Conservation (phyloP, 768 basidiomycete species). For the Trametes sanguinea region DNA sequence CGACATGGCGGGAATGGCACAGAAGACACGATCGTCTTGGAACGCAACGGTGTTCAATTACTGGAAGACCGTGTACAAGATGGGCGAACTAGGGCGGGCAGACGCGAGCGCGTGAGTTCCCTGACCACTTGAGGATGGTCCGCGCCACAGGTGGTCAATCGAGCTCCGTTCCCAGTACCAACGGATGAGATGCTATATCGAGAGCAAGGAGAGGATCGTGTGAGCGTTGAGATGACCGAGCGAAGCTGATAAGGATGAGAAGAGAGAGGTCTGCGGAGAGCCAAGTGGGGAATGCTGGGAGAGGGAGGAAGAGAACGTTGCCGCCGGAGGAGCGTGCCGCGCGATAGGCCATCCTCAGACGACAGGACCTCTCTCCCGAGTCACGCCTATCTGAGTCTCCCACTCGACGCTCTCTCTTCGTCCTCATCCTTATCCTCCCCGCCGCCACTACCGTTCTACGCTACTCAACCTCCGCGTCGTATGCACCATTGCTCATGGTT, state of each 20-base stretch:
- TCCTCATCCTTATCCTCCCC: slow-evolving; percentile 7
- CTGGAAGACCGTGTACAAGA: no score
- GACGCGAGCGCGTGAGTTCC: not conserved
- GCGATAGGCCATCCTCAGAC: not conserved
- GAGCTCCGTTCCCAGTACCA: not conserved
- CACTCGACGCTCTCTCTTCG: not conserved
- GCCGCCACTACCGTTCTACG: not conserved
- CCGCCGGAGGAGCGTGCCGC: slow-evolving; percentile 1
- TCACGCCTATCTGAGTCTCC: not conserved
- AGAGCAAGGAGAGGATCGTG: no score
- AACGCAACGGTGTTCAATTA: not conserved
- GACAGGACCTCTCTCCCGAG: not conserved
- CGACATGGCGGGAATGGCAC: slow-evolving; percentile 5
- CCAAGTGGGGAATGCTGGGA: not conserved
- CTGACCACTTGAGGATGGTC: not conserved
- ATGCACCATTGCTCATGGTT: slow-evolving; percentile 28
- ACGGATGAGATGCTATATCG: not conserved
- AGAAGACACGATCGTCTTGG: not conserved
- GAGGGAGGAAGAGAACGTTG: not conserved
- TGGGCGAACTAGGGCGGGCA: not conserved
- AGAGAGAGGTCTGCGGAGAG: not conserved
- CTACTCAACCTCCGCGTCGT: slow-evolving; percentile 13
- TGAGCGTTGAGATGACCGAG: no score
- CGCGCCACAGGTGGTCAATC: slow-evolving; percentile 2
- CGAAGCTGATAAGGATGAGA: not conserved